Base-by-base conservation (phyloP, 345 rosid species). In the Aquilaria malaccensis region DNA sequence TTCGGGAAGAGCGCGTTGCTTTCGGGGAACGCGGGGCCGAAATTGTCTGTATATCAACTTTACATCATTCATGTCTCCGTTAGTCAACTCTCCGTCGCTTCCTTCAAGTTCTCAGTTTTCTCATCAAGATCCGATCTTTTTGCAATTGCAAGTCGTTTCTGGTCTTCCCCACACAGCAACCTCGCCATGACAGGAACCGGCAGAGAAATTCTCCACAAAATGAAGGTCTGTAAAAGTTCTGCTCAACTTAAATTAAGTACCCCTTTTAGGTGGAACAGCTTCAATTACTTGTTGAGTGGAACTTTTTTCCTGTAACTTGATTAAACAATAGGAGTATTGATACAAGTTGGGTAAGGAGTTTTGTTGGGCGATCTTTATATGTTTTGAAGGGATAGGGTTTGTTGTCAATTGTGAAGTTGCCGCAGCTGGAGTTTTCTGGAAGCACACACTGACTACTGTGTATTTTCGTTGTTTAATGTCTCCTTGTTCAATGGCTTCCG, bases 181-280 rank as follows among this genome's bases (percentile, higher is more conserved):
- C 33, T n/a, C 75, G 54, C 33, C 76, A 88, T 83, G 93, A 60
- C 43, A 5, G 43, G 43, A 5, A 37, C 69, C 50, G 83, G 92
- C 72, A 75, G 61, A 65, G 89, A 86, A 58, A 84, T 89, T 81
- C 80, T 89, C 65, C 83, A 81, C 10, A 86, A 84, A 80, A 84
- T 89, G 73, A 89, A 84, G 91, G 96, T 86, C 37, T 15, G 81
- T 49, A 29, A 43, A 53, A 62, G 31, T 53, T 63, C 2, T 32
- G 13, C 30, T 7, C 51, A 22, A 2, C 12, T 53, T 15, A 13
- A 32, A 9, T 3, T 3, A 31, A 4, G 12, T 61, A 32, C 45
- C 33, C 33, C 2, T 3, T 10, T 60, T 49, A 30, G 7, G 2
- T 61, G 32, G 31, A 52, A n/a, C 41, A 5, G 43, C 33, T 15